Evolutionary conservation across 495 filamentous ascomycete species (phyloP), one percentile per base, ranked within the genome.

Genomic region (Hyaloscypha hepaticicola): DNA sequence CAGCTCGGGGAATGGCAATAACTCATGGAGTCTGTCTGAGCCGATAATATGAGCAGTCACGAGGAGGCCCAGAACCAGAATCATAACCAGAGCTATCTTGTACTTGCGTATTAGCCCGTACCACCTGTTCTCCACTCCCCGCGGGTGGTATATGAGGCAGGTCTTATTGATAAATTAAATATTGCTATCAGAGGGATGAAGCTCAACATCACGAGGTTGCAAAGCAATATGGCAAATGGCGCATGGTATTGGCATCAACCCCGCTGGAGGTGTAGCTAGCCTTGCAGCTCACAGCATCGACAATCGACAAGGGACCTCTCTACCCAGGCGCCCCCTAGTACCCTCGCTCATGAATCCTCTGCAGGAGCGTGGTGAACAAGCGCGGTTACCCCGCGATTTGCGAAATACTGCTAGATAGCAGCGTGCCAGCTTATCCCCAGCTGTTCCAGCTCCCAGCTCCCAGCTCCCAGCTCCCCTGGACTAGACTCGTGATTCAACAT

Each of bases 371-470:
- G 38, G 11, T 45, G 38, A 16, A 53, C 22, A 53, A 53, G 50
- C 50, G 50, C 50, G 50, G 38, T 26, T 53, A 53, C 50, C 50
- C 50, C 50, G 50, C 50, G 50, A 53, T 53, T 53, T 53, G 14
- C 11, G 38, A 45, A 4, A 19, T 45, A n/a, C n/a, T n/a, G n/a
- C n/a, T n/a, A 45, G 38, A 45, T 19, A 45, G 38, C 38, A 45
- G 38, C 38, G 8, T 8, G 38, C 38, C 8, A 45, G 8, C 38
- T 8, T 45, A 19, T 8, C 8, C 38, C 38, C 38, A 45, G 8
- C n/a, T n/a, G n/a, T n/a, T n/a, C n/a, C n/a, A n/a, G n/a, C n/a
- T n/a, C n/a, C n/a, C n/a, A n/a, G n/a, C n/a, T n/a, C n/a, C n/a
- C n/a, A n/a, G n/a, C n/a, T 45, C 11, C 38, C 38, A 45, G 38